A percentile compares a stretch with the other conserved stretches of the same genome.
Evolutionary conservation across 345 rosid genomes (phyloP).

Genomic region (Luvunga scandens): DNA sequence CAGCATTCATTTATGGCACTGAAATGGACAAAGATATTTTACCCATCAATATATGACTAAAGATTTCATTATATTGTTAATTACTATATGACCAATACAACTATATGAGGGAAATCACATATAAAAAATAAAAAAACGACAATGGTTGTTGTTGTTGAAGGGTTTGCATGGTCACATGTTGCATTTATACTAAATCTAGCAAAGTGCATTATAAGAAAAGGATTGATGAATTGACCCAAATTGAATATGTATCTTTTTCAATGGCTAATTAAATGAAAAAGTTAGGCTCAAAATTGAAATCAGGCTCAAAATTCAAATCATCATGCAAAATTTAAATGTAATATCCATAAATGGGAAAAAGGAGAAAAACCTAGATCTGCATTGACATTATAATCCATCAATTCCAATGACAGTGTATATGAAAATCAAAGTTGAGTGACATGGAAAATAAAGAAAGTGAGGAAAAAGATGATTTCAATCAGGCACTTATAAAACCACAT

Average conservation of each 20-base stretch:
- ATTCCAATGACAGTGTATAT: neutral
- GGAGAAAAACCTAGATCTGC: neutral
- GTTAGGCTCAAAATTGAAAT: constrained; percentile 13
- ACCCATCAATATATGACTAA: neutral
- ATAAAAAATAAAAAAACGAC: too few species aligned
- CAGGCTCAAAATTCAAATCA: constrained; percentile 2
- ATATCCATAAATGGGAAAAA: neutral
- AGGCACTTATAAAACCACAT: neutral
- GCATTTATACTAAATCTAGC: neutral
- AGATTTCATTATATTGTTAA: neutral
- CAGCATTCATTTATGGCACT: neutral
- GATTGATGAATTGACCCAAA: too few species aligned
- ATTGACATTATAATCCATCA: too few species aligned
- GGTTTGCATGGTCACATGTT: neutral
- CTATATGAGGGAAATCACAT: too few species aligned
- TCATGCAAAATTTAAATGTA: neutral
- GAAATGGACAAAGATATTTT: neutral
- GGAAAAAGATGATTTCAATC: neutral
- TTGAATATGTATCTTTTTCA: neutral
- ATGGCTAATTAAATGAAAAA: neutral
- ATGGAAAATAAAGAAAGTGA: too few species aligned
- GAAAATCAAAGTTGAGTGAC: neutral
- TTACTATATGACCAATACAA: neutral
- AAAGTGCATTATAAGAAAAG: neutral
- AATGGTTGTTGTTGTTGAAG: neutral